phyloP scores from a whole-genome alignment of 169 alveolate species.

The Plasmodium blacklocki region DNA sequence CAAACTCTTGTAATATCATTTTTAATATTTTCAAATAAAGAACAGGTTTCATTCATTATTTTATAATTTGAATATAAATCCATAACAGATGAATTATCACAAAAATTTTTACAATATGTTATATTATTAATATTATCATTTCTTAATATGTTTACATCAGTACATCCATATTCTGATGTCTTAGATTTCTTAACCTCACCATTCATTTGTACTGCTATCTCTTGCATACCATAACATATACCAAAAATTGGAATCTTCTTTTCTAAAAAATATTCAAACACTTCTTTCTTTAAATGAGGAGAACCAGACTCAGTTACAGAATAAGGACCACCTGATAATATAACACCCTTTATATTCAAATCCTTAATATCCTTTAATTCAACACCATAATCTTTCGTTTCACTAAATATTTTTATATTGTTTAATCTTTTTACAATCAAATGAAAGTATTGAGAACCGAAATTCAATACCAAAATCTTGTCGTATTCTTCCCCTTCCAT shows the following conservation, averaged over 20 bases:
- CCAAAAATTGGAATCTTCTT: slow-evolving; percentile 82
- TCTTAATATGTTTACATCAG: slow-evolving; percentile 45
- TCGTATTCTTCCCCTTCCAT: slow-evolving; percentile 63
- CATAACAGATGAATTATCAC: background rate
- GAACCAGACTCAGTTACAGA: slow-evolving; percentile 79
- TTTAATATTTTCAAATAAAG: slow-evolving; percentile 73
- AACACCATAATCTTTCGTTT: slow-evolving; percentile 76
- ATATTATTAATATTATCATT: slow-evolving; percentile 32
- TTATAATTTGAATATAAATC: slow-evolving; percentile 53
- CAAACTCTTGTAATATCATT: slow-evolving; percentile 58
- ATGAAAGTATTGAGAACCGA: slow-evolving; percentile 84
- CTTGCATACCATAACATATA: slow-evolving; percentile 84
- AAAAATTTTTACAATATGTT: no score
- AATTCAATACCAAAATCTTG: slow-evolving; percentile 79
- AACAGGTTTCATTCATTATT: slow-evolving; percentile 24
- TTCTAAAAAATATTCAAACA: slow-evolving; percentile 69
- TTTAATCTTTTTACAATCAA: slow-evolving; percentile 80
- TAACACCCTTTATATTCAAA: slow-evolving; percentile 81
- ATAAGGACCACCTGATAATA: slow-evolving; percentile 83
- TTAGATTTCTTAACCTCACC: slow-evolving; percentile 78
- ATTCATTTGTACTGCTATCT: slow-evolving; percentile 75
- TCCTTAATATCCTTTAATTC: slow-evolving; percentile 71
- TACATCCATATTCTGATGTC: slow-evolving; percentile 78
- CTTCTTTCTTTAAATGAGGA: slow-evolving; percentile 70
- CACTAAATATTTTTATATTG: slow-evolving; percentile 80